Evolutionary conservation across 2,329 filamentous ascomycete genomes (phyloP), one percentile per base, ranked within the genome.

Genomic region (Shiraia sp.): DNA sequence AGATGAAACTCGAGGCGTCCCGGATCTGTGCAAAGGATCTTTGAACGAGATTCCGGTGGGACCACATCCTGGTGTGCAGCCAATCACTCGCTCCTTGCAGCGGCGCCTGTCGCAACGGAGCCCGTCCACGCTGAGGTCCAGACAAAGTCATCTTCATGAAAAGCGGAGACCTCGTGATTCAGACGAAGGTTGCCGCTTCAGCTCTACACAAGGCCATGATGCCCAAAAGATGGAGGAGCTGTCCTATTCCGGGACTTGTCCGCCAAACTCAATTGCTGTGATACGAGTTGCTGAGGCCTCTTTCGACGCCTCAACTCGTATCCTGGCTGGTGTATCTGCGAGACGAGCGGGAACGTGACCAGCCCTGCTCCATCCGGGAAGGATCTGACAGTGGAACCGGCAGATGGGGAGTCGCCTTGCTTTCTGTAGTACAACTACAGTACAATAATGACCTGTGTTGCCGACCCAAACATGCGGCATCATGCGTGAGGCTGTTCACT

Each of bases 1-100:
- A 55, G 43, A 42, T 62, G 59, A 59, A 68, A 68, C 63, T 49
- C 36, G 57, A 61, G 59, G 59, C 63, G 59, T 52, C 45, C 58
- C 55, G 53, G 50, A 62, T 59, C 59, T 58, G 55, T 51, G 50
- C 51, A 51, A 56, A 58, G 53, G 50, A 61, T 63, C 53, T 63
- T 47, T 45, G 53, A 49, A 48, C 51, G 51, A 63, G 51, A 61
- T 60, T 59, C 55, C 36, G 52, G 45, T 46, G 37, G 35, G 45
- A 40, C 51, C 47, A 47, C 38, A 38, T 42, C 51, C 50, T 51
- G 40, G 40, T 51, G 47, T 51, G 29, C 24, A 35, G 39, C 62
- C 60, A 66, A 59, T 64, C 49, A 55, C 2, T 32, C 14, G 19
- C 16, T 16, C 26, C 19, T 26, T 27, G 34, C 33, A 17, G 19